Evolutionary conservation across 441 rosid genomes (phyloP).

Genomic region (Eutrema salsugineum): DNA sequence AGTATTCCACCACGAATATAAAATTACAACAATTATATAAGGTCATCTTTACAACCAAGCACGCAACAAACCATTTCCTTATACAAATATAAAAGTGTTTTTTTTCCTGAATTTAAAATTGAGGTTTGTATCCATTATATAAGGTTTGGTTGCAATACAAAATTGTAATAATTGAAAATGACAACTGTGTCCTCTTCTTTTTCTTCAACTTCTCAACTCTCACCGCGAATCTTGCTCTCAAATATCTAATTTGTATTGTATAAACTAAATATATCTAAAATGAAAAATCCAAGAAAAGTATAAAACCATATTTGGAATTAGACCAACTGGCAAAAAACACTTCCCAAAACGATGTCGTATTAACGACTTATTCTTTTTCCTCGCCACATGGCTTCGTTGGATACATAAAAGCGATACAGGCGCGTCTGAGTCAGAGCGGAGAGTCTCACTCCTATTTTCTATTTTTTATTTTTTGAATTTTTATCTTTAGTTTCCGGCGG

Average conservation of each 20-base stretch:
- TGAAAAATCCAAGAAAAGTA: neutral
- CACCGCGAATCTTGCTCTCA: constrained; percentile 42
- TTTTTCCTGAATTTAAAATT: neutral
- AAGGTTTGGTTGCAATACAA: constrained; percentile 28
- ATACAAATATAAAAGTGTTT: neutral
- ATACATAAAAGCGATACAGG: neutral
- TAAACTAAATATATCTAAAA: too few species aligned
- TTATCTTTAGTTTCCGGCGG: constrained; percentile 16
- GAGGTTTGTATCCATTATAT: constrained; percentile 1
- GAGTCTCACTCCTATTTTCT: neutral
- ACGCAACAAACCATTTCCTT: constrained; percentile 9
- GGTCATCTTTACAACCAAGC: constrained; percentile 16
- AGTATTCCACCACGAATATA: neutral
- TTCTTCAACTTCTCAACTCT: neutral
- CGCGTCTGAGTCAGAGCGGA: constrained; percentile 1
- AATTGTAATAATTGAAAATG: constrained; percentile 35
- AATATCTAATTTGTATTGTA: neutral
- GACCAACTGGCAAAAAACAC: neutral
- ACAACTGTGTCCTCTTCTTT: constrained; percentile 43
- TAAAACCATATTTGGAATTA: neutral
- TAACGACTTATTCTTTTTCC: neutral
- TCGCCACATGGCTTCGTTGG: constrained; percentile 18
- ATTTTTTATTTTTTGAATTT: neutral
- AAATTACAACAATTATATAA: neutral
- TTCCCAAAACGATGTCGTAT: constrained; percentile 7